These are phyloP conservation scores for Passalora sequoiae DNA, from an alignment of 2,329 filamentous ascomycete genomes.

Conservation along the genomic window DNA sequence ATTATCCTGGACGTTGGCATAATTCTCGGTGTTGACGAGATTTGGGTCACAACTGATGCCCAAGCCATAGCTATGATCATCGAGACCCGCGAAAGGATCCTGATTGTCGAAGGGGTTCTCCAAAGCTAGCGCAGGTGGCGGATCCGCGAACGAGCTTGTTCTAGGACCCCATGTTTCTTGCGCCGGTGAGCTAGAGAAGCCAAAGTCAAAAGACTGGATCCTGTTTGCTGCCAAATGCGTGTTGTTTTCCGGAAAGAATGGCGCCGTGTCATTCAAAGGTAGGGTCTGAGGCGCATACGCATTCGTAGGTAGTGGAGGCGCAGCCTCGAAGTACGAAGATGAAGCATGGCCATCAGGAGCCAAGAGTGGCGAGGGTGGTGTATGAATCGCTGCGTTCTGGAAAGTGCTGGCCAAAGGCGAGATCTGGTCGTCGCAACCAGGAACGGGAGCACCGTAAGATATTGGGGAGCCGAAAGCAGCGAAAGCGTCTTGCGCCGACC, in stretches of 20 bases:
- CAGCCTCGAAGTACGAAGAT: constrained; percentile 22
- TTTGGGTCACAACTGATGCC: constrained; percentile 34
- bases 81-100: constrained; percentile 22
- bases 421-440: constrained; percentile 27
- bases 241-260: constrained; percentile 25
- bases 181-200: constrained; percentile 26
- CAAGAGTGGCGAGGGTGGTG: constrained; percentile 28
- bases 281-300: constrained; percentile 22
- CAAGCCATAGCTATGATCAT: constrained; percentile 24
- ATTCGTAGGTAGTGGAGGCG: constrained; percentile 15
- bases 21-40: constrained; percentile 18
- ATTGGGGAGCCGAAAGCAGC: constrained; percentile 31
- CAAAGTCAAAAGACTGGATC: constrained; percentile 32
- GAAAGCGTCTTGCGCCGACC: constrained; percentile 35
- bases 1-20: constrained; percentile 11
- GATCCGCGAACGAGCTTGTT: constrained; percentile 17
- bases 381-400: constrained; percentile 29
- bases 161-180: constrained; percentile 16
- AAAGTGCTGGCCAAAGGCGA: constrained; percentile 31
- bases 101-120: constrained; percentile 17
- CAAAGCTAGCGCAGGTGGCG: constrained; percentile 12
- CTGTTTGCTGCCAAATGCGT: constrained; percentile 24
- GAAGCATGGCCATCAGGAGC: constrained; percentile 19
- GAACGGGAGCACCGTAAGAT: constrained; percentile 14
- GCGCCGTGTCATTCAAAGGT: constrained; percentile 29